Conservation (phyloP, 2,329 filamentous ascomycete genomes). For the Paracorniculantispora psalliotae region DNA sequence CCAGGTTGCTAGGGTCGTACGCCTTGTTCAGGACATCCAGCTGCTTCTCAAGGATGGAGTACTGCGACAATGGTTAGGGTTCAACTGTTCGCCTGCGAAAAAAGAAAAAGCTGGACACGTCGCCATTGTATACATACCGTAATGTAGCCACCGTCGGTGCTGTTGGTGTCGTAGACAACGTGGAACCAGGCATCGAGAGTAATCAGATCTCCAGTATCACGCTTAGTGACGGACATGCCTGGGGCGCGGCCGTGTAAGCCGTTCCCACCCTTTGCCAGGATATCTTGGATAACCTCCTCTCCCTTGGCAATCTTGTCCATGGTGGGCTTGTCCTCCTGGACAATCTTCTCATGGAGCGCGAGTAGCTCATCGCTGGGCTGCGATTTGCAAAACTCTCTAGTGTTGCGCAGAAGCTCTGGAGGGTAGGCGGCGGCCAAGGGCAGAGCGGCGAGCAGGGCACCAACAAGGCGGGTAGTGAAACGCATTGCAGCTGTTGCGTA, state of each 20-base stretch:
- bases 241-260: neutral
- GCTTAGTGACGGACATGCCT: neutral
- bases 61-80: neutral
- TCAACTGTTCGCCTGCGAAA: too few relatives aligned
- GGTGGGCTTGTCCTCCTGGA: neutral
- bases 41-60: constrained; percentile 19
- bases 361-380: neutral
- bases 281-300: neutral
- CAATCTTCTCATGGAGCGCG: constrained; percentile 2
- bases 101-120: too few relatives aligned
- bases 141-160: constrained; percentile 28
- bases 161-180: constrained; percentile 38
- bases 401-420: neutral
- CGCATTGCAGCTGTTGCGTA: neutral
- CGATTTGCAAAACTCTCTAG: neutral
- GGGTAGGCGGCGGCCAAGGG: constrained; percentile 5
- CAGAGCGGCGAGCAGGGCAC: neutral
- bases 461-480: neutral
- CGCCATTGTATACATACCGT: constrained; percentile 26
- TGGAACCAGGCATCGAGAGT: constrained; percentile 33
- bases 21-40: constrained; percentile 22
- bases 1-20: constrained; percentile 23
- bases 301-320: constrained; percentile 10
- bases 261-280: neutral
- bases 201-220: constrained; percentile 16